Percentiles rank a stretch among this genome's conserved stretches.
Evolutionary conservation across 2,329 filamentous ascomycete genomes (phyloP).

Genomic region (Boeremia exigua): DNA sequence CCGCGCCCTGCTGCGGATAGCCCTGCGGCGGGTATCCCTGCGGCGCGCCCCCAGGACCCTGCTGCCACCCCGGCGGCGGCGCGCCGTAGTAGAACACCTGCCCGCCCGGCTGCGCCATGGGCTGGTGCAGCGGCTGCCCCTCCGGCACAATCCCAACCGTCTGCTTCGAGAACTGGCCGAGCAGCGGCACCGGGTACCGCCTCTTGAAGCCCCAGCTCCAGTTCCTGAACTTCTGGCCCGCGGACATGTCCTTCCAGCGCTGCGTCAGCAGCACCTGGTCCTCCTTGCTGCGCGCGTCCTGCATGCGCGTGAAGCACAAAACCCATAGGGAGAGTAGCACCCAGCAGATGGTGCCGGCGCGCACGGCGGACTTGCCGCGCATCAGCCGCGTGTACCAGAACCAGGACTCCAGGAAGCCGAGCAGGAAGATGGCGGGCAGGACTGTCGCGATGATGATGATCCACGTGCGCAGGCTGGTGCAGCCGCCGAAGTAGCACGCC

Average conservation of each 20-base stretch:
- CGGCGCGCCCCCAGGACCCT: constrained; percentile 26
- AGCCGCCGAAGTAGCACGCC: constrained; percentile 12
- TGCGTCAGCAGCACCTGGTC: constrained; percentile 39
- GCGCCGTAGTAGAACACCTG: constrained; percentile 35
- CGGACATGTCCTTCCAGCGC: constrained; percentile 38
- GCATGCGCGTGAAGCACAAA: constrained; percentile 41
- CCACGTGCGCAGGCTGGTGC: constrained; percentile 29
- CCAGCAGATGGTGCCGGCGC: constrained; percentile 43
- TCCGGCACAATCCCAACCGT: constrained; percentile 39
- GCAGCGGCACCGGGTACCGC: constrained; percentile 35
- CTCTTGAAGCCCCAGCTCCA: constrained; percentile 45
- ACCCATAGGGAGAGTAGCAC: constrained; percentile 39
- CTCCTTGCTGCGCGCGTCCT: constrained; percentile 37
- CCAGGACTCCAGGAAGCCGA: constrained; percentile 41
- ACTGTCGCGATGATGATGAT: constrained; percentile 39
- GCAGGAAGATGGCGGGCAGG: constrained; percentile 37
- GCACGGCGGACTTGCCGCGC: constrained; percentile 38
- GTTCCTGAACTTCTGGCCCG: constrained; percentile 38
- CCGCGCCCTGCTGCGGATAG: too few species aligned
- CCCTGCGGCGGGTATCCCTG: constrained; percentile 28
- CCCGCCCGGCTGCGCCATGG: constrained; percentile 31
- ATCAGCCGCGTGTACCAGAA: constrained; percentile 47
- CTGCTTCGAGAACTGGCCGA: constrained; percentile 38
- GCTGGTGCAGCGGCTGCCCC: constrained; percentile 31
- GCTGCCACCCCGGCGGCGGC: constrained; percentile 28